Evolutionary conservation across 805 yeast species (phyloP), one percentile per base, ranked within the genome.

Genomic region (Starmerella ratchasimensis): DNA sequence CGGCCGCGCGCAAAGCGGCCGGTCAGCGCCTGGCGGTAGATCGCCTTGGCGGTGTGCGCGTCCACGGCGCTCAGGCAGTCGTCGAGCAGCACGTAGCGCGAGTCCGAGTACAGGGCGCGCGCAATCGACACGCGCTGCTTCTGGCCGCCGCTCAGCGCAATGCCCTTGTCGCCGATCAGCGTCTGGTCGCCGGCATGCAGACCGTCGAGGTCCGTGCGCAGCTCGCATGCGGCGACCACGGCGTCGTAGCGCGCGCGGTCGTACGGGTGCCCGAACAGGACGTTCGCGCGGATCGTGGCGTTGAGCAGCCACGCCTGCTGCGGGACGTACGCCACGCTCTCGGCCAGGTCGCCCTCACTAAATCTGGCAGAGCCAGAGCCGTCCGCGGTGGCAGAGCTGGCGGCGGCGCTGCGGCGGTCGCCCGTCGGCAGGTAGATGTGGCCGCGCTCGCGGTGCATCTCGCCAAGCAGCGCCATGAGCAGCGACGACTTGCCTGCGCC

Each of bases 21-120:
- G 34, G 81, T 68, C 37, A 88, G 77, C 62, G 96, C 86, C 50
- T 83, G 72, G 50, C 86, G 93, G 56, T 88, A 88, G 44, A 88
- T 81, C 75, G 90, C 84, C 38, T 80, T 69, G 13, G 96, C 93
- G 28, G 97, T 90, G 58, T 88, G 97, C 2, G 96, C 80, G 59
- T 88, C 98, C 39, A 88, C 97, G 38, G 98, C 98, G 57, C 93
- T 77, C 52, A 88, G 68, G 64, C 97, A 88, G 60, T 88, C 98
- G 62, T 88, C 98, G 32, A 88, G 65, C 45, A 88, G 59, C 28
- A 90, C 68, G 53, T 80, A 82, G 44, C 76, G 74, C 0, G 96
- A 78, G 51, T 74, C 71, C 2, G 94, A 84, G 57, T 90, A 88
- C 47, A 88, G 63, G 1, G 97, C 96, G 58, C 98, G 74, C 1